These are phyloP conservation scores for Silybum marianum DNA, from an alignment of 129 eudicot genomes.

Conservation along the genomic window DNA sequence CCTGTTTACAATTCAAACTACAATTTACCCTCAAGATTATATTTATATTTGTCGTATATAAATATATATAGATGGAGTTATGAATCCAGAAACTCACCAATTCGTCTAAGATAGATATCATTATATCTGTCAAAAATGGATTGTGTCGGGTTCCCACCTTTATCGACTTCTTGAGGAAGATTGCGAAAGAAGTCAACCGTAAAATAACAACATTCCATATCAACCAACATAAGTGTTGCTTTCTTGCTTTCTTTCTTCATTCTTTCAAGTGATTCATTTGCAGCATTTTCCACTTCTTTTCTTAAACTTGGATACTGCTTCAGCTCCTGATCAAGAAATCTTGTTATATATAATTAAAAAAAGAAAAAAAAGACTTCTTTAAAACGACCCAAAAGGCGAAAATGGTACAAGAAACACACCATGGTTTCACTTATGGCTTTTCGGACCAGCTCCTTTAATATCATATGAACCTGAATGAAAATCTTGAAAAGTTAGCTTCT, in stretches of 20 bases:
- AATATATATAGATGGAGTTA: background rate
- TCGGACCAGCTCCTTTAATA: constrained; percentile 51
- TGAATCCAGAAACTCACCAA: constrained; percentile 28
- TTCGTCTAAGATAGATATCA: constrained; percentile 48
- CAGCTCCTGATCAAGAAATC: constrained; percentile 39
- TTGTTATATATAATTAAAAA: background rate
- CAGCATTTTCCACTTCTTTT: constrained; percentile 50
- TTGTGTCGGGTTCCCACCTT: constrained; percentile 48
- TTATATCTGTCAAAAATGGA: constrained; percentile 49
- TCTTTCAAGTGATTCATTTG: constrained; percentile 45
- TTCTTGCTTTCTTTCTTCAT: constrained; percentile 50
- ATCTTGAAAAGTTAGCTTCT: constrained; percentile 11
- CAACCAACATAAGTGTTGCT: constrained; percentile 52
- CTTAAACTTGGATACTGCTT: constrained; percentile 50
- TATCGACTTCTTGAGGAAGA: constrained; percentile 55
- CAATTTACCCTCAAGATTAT: background rate
- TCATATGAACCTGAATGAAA: constrained; percentile 45
- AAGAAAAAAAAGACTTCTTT: background rate
- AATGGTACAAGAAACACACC: constrained; percentile 35
- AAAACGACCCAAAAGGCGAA: background rate
- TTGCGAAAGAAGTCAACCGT: constrained; percentile 49
- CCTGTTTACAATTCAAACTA: constrained; percentile 16
- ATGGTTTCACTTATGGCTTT: constrained; percentile 48
- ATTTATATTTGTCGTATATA: background rate
- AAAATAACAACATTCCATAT: constrained; percentile 56